phyloP scores from a whole-genome alignment of 768 basidiomycete genomes.

The Boletus rubroflammeus region DNA sequence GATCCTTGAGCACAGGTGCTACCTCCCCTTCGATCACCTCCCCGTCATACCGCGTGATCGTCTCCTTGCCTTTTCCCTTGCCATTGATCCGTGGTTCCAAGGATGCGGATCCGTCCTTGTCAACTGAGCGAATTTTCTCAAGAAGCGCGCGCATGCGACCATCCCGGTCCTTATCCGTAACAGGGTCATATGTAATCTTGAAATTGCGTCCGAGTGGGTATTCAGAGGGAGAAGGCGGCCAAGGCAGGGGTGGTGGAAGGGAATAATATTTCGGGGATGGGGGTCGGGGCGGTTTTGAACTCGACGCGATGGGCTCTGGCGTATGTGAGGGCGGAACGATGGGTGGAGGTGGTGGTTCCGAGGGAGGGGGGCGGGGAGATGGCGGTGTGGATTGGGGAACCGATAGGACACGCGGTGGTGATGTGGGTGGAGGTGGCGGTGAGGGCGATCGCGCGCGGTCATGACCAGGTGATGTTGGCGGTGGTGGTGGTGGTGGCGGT shows the following conservation, averaged over 20 bases:
- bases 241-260: slow-evolving; percentile 44
- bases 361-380: slow-evolving; percentile 24
- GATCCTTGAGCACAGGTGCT: slow-evolving; percentile 47
- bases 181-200: slow-evolving; percentile 63
- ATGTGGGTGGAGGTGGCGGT: slow-evolving; percentile 26
- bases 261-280: slow-evolving; percentile 34
- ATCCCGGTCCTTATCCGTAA: slow-evolving; percentile 45
- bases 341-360: slow-evolving; percentile 16
- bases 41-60: slow-evolving; percentile 51
- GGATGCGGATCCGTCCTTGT: slow-evolving; percentile 25
- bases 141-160: slow-evolving; percentile 38
- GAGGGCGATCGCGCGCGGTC: slow-evolving; percentile 21
- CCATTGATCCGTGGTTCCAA: slow-evolving; percentile 47
- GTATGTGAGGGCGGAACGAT: slow-evolving; percentile 25
- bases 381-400: slow-evolving; percentile 28
- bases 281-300: slow-evolving; percentile 18
- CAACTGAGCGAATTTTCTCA: slow-evolving; percentile 38
- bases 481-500: slow-evolving; percentile 12
- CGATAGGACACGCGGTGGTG: slow-evolving; percentile 22
- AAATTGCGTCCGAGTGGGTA: slow-evolving; percentile 48
- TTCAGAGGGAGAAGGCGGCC: slow-evolving; percentile 52
- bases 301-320: slow-evolving; percentile 28
- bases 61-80: slow-evolving; percentile 63
- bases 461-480: slow-evolving; percentile 10
- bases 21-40: slow-evolving; percentile 45